Conservation (phyloP, 2,329 filamentous ascomycete species). For the Alternaria infectoria region DNA sequence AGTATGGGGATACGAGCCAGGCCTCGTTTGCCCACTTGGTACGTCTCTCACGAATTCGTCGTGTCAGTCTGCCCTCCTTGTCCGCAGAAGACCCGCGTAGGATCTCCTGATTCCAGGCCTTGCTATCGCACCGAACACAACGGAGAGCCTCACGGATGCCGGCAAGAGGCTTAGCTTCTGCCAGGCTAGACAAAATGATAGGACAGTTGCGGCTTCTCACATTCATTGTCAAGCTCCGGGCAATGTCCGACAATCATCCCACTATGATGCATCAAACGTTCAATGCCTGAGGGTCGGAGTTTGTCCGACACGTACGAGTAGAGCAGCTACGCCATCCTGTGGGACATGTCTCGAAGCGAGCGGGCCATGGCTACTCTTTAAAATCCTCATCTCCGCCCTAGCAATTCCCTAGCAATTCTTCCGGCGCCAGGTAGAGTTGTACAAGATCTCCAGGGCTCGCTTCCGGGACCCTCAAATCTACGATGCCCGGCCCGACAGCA, state of each 20-base stretch:
- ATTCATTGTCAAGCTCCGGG: not conserved
- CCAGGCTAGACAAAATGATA: conserved; percentile 11
- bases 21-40: conserved; percentile 3
- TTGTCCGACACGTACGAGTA: conserved; percentile 4
- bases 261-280: not conserved
- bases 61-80: not conserved
- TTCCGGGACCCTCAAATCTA: conserved; percentile 11
- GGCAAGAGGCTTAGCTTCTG: conserved; percentile 15
- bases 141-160: conserved; percentile 29
- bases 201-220: conserved; percentile 9
- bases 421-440: conserved; percentile 15
- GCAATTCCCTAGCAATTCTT: conserved; percentile 29
- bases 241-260: not conserved
- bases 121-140: not conserved
- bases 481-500: conserved; percentile 13
- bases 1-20: conserved; percentile 21
- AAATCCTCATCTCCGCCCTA: conserved; percentile 19
- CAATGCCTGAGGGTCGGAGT: conserved; percentile 7
- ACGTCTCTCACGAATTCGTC: not conserved
- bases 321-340: not conserved
- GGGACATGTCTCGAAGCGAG: conserved; percentile 16
- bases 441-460: conserved; percentile 12
- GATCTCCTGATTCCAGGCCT: conserved; percentile 4
- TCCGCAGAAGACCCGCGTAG: conserved; percentile 1
- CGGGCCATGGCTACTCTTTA: conserved; percentile 14